A percentile compares a stretch with the other conserved stretches of the same genome.
These are phyloP conservation scores for Gliomastix tumulicola DNA, from an alignment of 2,329 filamentous ascomycete species.

Conservation along the genomic window DNA sequence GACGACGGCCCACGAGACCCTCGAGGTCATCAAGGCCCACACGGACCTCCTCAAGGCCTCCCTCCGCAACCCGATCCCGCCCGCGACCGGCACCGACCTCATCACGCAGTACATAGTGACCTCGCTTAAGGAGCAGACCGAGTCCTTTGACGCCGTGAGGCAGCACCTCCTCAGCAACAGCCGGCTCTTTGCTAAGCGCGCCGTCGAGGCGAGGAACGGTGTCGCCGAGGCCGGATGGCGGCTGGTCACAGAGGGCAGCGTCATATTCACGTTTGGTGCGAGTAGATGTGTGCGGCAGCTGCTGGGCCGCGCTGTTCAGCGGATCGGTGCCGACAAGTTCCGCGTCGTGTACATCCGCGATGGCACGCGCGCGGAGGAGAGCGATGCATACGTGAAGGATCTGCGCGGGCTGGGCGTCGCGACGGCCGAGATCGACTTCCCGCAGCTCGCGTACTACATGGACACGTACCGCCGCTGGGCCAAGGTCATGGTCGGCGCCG, in stretches of 20 bases:
- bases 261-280: slow-evolving; percentile 86
- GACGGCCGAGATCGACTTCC: slow-evolving; percentile 55
- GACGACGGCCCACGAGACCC: slow-evolving; percentile 88
- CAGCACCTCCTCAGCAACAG: slow-evolving; percentile 82
- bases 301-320: slow-evolving; percentile 59
- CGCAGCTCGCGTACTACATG: slow-evolving; percentile 75
- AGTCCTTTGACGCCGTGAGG: slow-evolving; percentile 68
- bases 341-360: slow-evolving; percentile 74
- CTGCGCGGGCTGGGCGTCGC: slow-evolving; percentile 70
- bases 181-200: slow-evolving; percentile 76
- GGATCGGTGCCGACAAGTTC: slow-evolving; percentile 58
- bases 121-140: slow-evolving; percentile 52
- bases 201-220: slow-evolving; percentile 75
- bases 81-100: slow-evolving; percentile 89
- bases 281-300: slow-evolving; percentile 77
- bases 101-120: slow-evolving; percentile 91
- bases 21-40: slow-evolving; percentile 74
- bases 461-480: slow-evolving; percentile 47
- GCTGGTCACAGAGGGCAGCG: slow-evolving; percentile 71
- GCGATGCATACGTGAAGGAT: slow-evolving; percentile 61
- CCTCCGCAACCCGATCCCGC: slow-evolving; percentile 81
- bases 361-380: slow-evolving; percentile 50
- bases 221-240: slow-evolving; percentile 75
- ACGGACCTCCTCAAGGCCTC: slow-evolving; percentile 70
- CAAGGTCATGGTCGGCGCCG: slow-evolving; percentile 60